phyloP scores from a whole-genome alignment of 2,329 filamentous ascomycete species.

The Fusarium pininemorale region DNA sequence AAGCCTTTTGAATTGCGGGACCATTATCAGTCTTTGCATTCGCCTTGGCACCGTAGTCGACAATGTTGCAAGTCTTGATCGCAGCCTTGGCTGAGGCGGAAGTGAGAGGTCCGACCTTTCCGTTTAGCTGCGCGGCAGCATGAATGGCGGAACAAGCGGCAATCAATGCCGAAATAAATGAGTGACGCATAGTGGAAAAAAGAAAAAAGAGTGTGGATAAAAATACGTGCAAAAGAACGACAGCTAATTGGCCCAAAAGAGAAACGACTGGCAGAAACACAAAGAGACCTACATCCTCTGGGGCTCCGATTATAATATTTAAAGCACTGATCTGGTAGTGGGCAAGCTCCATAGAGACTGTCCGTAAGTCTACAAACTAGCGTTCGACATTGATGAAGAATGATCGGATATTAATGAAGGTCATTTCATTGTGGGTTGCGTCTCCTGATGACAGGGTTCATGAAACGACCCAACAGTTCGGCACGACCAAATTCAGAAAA shows the following conservation, averaged over 20 bases:
- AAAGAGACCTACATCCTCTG: neutral
- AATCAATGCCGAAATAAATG: constrained; percentile 25
- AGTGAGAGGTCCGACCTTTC: constrained; percentile 29
- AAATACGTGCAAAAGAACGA: neutral
- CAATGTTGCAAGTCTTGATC: constrained; percentile 32
- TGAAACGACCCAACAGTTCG: neutral
- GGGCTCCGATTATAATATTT: too few species aligned
- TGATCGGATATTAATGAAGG: neutral
- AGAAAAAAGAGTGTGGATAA: neutral
- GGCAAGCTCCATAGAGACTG: fast-evolving
- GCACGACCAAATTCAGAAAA: neutral
- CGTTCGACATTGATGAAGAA: neutral
- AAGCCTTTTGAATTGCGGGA: constrained; percentile 27
- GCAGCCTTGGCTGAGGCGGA: constrained; percentile 20
- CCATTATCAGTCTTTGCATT: constrained; percentile 28
- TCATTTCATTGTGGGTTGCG: neutral
- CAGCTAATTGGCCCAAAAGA: neutral
- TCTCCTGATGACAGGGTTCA: neutral
- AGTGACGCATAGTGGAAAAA: constrained; percentile 4
- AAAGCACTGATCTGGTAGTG: neutral
- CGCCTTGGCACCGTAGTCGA: constrained; percentile 25
- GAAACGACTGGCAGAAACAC: neutral
- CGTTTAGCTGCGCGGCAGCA: constrained; percentile 34
- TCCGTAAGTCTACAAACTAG: fast-evolving
- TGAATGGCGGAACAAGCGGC: constrained; percentile 24